These are phyloP conservation scores for Earliella scabrosa DNA, from an alignment of 1,284 basidiomycete genomes.

Conservation along the genomic window DNA sequence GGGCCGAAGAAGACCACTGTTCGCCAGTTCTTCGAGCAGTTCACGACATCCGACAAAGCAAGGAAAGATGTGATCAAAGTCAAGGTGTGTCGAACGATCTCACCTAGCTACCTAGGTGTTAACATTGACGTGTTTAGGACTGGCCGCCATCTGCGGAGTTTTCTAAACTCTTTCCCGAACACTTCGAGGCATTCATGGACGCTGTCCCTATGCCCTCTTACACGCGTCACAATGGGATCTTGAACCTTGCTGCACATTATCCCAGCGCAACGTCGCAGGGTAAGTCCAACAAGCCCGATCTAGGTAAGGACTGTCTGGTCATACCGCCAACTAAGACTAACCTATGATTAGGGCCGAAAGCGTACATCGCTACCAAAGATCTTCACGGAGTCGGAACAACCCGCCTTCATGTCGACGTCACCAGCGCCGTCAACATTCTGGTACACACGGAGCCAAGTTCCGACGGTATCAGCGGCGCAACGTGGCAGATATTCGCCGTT, in stretches of 20 bases:
- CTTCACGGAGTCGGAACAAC: neutral
- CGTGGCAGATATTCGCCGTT: neutral
- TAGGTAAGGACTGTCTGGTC: neutral
- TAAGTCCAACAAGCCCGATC: neutral
- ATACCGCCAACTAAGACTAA: neutral
- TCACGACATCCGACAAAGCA: too few species aligned
- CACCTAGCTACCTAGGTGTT: too few species aligned
- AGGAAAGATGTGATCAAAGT: too few species aligned
- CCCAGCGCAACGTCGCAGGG: neutral
- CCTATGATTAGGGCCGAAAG: neutral
- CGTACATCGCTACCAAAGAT: neutral
- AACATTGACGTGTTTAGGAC: too few species aligned
- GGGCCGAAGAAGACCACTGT: too few species aligned
- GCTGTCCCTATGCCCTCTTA: neutral
- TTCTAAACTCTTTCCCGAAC: neutral
- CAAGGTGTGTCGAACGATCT: too few species aligned
- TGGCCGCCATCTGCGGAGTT: neutral
- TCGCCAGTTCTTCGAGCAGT: too few species aligned
- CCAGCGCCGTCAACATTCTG: conserved; percentile 1
- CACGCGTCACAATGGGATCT: neutral
- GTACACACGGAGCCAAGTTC: neutral
- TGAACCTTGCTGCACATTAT: neutral
- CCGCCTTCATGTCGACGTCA: neutral
- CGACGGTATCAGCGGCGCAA: neutral
- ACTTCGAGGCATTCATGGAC: neutral